Evolutionary conservation across 1,284 basidiomycete species (phyloP), one percentile per base, ranked within the genome.

Genomic region (Stygiomarasmius scandens): DNA sequence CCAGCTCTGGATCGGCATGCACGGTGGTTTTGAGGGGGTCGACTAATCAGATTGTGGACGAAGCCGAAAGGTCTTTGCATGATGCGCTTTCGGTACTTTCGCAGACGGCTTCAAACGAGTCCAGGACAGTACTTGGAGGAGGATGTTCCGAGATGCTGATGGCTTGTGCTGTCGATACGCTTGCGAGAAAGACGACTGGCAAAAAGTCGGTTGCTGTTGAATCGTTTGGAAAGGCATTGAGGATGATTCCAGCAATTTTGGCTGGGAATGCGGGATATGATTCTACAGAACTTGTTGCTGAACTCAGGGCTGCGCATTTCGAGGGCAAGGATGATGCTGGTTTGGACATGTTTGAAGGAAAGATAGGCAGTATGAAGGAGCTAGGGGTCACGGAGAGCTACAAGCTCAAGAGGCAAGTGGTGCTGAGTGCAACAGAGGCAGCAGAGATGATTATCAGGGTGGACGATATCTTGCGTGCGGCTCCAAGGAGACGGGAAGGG

Each of bases 81-180:
- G 97, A 99, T 65, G 97, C 97, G 1, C 88, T 99, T 14, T 96
- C 93, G 0, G 97, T 99, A 1, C 83, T 99, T 10, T 96, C 95
- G 3, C 97, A 99, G 72, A 93, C 0, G 97, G 99, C 38, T 9
- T 41, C 98, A 62, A 96, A 95, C 75, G 97, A 99, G 80, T 97
- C 96, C 1, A 84, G 97, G 24, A 86, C 95, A 5, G 91, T 94
- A 2, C 88, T 98, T 32, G 97, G 97, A 3, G 97, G 97, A 54
- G 97, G 97, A 27, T 99, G 96, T 72, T 89, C 95, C 1, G 97
- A 99, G 78, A 99, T 97, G 94, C 75, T 94, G 63, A 99, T 99
- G 97, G 90, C 87, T 67, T 95, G 92, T 67, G 90, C 91, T 1
- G 93, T 97, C 8, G 97, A 99, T 54, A 93, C 95, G 70, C 91